These are phyloP conservation scores for Candida pseudoviswanathii DNA, from an alignment of 1,139 yeast genomes.

Conservation along the genomic window DNA sequence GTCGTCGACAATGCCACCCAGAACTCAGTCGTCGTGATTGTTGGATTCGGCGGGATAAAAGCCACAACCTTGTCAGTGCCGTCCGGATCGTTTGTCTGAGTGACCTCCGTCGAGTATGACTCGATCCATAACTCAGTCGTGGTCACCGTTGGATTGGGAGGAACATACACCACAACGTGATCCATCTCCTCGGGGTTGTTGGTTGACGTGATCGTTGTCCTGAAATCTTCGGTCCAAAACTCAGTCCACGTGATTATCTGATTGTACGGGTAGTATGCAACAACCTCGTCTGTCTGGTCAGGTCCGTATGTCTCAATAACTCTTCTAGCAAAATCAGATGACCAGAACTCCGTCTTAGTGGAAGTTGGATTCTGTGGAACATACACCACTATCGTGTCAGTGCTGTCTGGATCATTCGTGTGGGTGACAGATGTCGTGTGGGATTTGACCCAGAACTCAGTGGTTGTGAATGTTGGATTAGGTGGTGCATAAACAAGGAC, in stretches of 20 bases:
- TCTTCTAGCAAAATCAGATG: constrained; percentile 5
- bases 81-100: constrained; percentile 1
- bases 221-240: constrained; percentile 10
- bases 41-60: constrained; percentile 11
- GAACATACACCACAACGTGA: constrained; percentile 12
- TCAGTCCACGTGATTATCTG: constrained; percentile 18
- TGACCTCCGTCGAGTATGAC: constrained; percentile 9
- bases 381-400: constrained; percentile 21
- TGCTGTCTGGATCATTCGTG: constrained; percentile 13
- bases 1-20: constrained; percentile 17
- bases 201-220: constrained; percentile 14
- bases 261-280: constrained; percentile 21
- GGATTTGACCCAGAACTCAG: constrained; percentile 4
- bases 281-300: constrained; percentile 19
- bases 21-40: constrained; percentile 9
- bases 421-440: constrained; percentile 14
- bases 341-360: constrained; percentile 15
- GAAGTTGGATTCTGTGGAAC: constrained; percentile 19
- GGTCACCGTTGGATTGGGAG: constrained; percentile 14
- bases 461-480: constrained; percentile 13
- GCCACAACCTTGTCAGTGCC: constrained; percentile 21
- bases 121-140: constrained; percentile 16
- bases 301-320: constrained; percentile 14
- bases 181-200: background rate
- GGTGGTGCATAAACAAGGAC: constrained; percentile 10